A percentile compares a stretch with the other conserved stretches of the same genome.
Evolutionary conservation across 257 asterid species (phyloP).

Genomic region (Rubia yunnanensis): DNA sequence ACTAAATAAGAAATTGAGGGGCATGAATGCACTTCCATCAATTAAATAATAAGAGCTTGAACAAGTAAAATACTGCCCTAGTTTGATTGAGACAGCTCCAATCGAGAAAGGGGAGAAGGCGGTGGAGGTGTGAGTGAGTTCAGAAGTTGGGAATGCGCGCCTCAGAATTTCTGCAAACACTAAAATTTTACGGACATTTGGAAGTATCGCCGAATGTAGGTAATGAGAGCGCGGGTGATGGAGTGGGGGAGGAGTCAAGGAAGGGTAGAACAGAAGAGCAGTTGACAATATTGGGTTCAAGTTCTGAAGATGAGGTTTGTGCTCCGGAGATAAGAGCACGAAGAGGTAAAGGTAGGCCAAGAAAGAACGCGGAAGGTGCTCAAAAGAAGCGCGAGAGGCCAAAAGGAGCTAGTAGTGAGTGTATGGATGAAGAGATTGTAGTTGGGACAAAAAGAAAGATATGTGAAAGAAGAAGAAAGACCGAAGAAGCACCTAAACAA

Average conservation of each 20-base stretch:
- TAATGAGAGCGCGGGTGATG: not conserved
- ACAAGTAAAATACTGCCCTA: too few species aligned
- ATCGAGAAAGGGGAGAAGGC: not conserved
- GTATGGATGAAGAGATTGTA: slow-evolving; percentile 11
- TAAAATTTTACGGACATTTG: not conserved
- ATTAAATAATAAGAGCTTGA: too few species aligned
- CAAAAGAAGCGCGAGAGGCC: slow-evolving; percentile 19
- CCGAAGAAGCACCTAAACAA: slow-evolving; percentile 8
- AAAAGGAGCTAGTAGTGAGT: slow-evolving; percentile 2
- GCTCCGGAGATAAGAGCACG: slow-evolving; percentile 1
- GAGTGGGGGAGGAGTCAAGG: not conserved
- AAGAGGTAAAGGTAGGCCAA: slow-evolving; percentile 1
- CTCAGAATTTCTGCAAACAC: not conserved
- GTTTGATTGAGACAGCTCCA: too few species aligned
- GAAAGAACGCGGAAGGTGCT: slow-evolving; percentile 12
- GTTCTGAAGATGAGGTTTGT: slow-evolving; percentile 14
- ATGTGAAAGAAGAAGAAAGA: not conserved
- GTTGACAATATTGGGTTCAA: not conserved
- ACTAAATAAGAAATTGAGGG: too few species aligned
- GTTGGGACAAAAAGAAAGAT: not conserved
- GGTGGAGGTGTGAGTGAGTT: not conserved
- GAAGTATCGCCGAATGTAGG: not conserved
- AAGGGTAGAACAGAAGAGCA: not conserved
- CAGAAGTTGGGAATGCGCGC: not conserved
- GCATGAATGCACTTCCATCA: too few species aligned